A percentile compares a stretch with the other conserved stretches of the same genome.
Evolutionary conservation across 2,329 filamentous ascomycete species (phyloP).

Genomic region (Xylaria sp.): DNA sequence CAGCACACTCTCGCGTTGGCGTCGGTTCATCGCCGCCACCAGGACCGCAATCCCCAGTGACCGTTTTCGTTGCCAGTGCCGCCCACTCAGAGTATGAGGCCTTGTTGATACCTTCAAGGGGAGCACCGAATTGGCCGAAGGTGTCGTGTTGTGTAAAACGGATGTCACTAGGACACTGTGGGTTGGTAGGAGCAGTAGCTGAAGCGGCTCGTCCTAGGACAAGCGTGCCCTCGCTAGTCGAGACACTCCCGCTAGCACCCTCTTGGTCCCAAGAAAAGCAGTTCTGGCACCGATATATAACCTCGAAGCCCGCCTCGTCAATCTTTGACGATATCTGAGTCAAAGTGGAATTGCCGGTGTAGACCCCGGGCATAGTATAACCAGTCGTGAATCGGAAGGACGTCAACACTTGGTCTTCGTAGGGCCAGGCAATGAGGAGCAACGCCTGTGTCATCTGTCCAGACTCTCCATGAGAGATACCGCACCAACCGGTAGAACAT

Average conservation of each 20-base stretch:
- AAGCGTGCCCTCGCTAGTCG: conserved; percentile 47
- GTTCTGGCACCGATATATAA: conserved; percentile 66
- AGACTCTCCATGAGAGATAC: conserved; percentile 37
- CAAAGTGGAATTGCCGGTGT: conserved; percentile 64
- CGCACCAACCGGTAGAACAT: conserved; percentile 38
- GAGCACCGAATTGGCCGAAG: conserved; percentile 56
- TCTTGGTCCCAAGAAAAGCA: conserved; percentile 59
- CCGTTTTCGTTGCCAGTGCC: conserved; percentile 46
- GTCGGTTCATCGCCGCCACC: conserved; percentile 24
- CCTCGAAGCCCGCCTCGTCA: conserved; percentile 59
- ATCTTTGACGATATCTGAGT: conserved; percentile 62
- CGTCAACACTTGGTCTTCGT: conserved; percentile 56
- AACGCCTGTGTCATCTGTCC: conserved; percentile 40
- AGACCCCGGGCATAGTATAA: conserved; percentile 61
- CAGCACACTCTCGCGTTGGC: conserved; percentile 21
- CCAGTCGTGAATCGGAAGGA: conserved; percentile 62
- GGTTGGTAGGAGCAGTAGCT: conserved; percentile 44
- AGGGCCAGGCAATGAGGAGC: conserved; percentile 61
- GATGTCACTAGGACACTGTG: conserved; percentile 47
- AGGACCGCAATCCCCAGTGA: conserved; percentile 38
- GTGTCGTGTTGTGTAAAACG: conserved; percentile 57
- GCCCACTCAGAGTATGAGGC: conserved; percentile 47
- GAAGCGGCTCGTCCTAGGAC: conserved; percentile 61
- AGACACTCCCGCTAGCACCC: conserved; percentile 46
- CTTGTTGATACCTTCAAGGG: conserved; percentile 36